Percentiles rank a stretch among this genome's conserved stretches.
These are phyloP conservation scores for Xylaria telfairii DNA, from an alignment of 495 filamentous ascomycete genomes.

Conservation along the genomic window DNA sequence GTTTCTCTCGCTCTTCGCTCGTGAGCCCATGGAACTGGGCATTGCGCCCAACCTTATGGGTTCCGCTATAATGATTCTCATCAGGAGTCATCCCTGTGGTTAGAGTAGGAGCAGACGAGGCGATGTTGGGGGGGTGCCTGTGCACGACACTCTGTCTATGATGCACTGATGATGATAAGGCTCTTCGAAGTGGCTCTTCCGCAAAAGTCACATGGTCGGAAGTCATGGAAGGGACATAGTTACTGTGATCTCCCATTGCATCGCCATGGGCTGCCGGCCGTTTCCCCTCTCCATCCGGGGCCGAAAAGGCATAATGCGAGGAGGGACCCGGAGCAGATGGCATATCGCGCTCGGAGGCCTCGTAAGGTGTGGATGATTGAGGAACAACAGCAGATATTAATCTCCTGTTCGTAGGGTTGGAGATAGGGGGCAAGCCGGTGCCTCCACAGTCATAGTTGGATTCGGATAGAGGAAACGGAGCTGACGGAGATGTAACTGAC, in stretches of 20 bases:
- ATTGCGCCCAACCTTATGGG: conserved; percentile 65
- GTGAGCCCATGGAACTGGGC: conserved; percentile 75
- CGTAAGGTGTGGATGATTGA: background rate
- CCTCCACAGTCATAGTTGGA: background rate
- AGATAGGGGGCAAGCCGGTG: conserved; percentile 29
- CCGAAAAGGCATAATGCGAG: background rate
- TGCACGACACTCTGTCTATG: conserved; percentile 25
- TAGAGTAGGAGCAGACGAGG: conserved; percentile 23
- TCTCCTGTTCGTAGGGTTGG: conserved; percentile 32
- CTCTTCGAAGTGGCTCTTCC: conserved; percentile 22
- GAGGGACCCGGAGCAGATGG: background rate
- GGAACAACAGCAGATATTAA: conserved; percentile 29
- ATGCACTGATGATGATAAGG: conserved; percentile 30
- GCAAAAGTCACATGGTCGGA: conserved; percentile 36
- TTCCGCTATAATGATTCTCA: conserved; percentile 35
- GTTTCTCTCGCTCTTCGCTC: conserved; percentile 68
- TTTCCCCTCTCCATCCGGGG: background rate
- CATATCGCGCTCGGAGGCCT: background rate
- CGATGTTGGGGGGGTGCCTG: conserved; percentile 25
- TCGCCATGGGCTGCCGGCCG: background rate
- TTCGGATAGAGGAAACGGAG: conserved; percentile 2
- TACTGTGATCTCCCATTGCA: background rate
- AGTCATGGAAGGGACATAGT: conserved; percentile 9
- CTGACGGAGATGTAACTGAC: conserved; percentile 9
- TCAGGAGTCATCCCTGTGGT: conserved; percentile 1